phyloP scores from a whole-genome alignment of 768 basidiomycete genomes.

The Termitomyces sp. region DNA sequence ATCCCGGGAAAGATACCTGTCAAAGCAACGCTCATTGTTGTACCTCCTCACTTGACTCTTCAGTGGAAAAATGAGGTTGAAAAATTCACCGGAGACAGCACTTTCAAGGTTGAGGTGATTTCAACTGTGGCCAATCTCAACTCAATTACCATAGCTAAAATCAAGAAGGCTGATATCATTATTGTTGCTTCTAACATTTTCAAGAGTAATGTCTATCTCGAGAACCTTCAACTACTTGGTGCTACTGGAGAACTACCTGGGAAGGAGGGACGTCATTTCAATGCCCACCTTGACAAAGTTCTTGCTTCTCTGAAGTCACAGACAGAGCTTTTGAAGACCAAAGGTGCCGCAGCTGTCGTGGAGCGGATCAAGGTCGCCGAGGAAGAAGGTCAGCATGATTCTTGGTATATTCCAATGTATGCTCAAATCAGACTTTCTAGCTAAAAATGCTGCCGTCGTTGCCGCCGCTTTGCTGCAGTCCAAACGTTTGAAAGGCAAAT shows the following conservation, averaged over 20 bases:
- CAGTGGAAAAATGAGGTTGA: constrained; percentile 87
- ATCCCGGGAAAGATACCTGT: constrained; percentile 67
- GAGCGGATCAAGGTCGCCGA: constrained; percentile 62
- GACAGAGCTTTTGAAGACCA: constrained; percentile 59
- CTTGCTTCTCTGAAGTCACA: constrained; percentile 58
- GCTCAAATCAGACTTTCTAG: constrained; percentile 22
- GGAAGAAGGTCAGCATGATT: constrained; percentile 45
- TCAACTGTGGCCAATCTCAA: constrained; percentile 71
- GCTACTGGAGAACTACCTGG: constrained; percentile 65
- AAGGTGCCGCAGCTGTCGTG: constrained; percentile 61
- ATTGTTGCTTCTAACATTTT: constrained; percentile 87
- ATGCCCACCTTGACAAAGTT: constrained; percentile 68
- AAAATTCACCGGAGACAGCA: constrained; percentile 66
- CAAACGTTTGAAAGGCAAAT: constrained; percentile 75
- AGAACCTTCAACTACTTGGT: constrained; percentile 70
- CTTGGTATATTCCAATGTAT: background rate
- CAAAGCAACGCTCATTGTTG: constrained; percentile 79
- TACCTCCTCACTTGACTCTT: constrained; percentile 84
- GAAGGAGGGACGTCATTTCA: constrained; percentile 88
- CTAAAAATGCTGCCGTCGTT: constrained; percentile 46
- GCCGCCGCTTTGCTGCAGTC: constrained; percentile 38
- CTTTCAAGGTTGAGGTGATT: constrained; percentile 63
- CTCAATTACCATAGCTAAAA: constrained; percentile 61
- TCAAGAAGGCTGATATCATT: constrained; percentile 81
- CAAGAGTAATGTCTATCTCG: constrained; percentile 70